Conservation (phyloP, 2,329 filamentous ascomycete genomes). For the Capronia coronata region DNA sequence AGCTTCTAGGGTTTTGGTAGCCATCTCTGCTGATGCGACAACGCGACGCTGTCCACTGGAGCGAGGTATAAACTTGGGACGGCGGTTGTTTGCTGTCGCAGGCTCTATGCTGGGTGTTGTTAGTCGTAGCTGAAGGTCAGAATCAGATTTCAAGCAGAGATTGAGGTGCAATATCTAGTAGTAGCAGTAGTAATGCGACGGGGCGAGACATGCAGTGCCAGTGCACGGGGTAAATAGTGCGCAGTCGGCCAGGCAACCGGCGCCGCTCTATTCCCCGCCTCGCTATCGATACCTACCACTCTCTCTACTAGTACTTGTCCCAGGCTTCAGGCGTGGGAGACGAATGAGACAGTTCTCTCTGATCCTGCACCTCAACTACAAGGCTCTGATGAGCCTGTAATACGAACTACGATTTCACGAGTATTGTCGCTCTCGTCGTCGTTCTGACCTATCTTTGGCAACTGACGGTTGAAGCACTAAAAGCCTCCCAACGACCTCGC, state of each 20-base stretch:
- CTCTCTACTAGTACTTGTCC: no score
- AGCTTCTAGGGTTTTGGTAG: conserved; percentile 71
- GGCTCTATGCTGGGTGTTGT: background rate
- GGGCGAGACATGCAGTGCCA: background rate
- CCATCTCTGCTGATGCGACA: conserved; percentile 47
- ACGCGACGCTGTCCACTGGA: background rate
- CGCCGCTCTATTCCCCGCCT: background rate
- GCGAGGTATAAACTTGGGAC: background rate
- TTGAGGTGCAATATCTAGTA: no score
- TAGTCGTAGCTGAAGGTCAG: background rate
- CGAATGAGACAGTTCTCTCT: no score
- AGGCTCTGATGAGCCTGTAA: no score
- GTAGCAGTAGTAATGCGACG: no score
- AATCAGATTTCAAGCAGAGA: background rate
- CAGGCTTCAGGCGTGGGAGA: no score
- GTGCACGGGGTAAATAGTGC: background rate
- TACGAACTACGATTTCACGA: no score
- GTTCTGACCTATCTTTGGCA: no score
- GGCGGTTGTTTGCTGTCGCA: background rate
- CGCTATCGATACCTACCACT: no score
- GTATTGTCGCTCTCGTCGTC: no score
- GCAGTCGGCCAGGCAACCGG: background rate
- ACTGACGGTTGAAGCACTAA: background rate
- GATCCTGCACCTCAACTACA: no score
- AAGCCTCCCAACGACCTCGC: background rate